Evolutionary conservation across 148 eudicot species (phyloP).

Genomic region (Chenopodium album): DNA sequence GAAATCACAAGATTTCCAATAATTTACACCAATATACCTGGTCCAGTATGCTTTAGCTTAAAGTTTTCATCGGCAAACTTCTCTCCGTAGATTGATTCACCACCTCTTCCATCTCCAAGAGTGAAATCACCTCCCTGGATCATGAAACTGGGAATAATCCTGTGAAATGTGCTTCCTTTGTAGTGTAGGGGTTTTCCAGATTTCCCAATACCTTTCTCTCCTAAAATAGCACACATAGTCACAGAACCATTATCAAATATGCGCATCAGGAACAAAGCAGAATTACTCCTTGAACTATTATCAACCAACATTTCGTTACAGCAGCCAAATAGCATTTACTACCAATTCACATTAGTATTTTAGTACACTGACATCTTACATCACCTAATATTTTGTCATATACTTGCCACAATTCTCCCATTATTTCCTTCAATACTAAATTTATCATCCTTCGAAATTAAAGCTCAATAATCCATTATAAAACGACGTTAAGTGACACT

Average conservation of each 20-base stretch:
- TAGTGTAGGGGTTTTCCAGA: constrained; percentile 89
- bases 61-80: constrained; percentile 96
- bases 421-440: neutral
- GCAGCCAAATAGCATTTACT: neutral
- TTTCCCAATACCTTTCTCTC: constrained; percentile 91
- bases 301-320: neutral
- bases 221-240: constrained; percentile 31
- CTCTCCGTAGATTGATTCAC: constrained; percentile 97
- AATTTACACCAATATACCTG: constrained; percentile 48
- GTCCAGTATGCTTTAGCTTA: constrained; percentile 96
- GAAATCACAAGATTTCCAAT: neutral
- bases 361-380: neutral
- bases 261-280: neutral
- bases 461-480: neutral
- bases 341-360: neutral
- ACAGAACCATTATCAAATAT: neutral
- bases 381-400: neutral
- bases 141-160: constrained; percentile 97
- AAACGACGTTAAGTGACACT: too few species aligned
- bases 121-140: constrained; percentile 98
- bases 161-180: constrained; percentile 91
- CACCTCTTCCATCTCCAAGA: constrained; percentile 89
- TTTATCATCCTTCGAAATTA: neutral
- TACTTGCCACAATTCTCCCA: neutral
- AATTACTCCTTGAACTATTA: neutral